Conservation (phyloP, 2,329 filamentous ascomycete species). For the Penicillium digitatum region DNA sequence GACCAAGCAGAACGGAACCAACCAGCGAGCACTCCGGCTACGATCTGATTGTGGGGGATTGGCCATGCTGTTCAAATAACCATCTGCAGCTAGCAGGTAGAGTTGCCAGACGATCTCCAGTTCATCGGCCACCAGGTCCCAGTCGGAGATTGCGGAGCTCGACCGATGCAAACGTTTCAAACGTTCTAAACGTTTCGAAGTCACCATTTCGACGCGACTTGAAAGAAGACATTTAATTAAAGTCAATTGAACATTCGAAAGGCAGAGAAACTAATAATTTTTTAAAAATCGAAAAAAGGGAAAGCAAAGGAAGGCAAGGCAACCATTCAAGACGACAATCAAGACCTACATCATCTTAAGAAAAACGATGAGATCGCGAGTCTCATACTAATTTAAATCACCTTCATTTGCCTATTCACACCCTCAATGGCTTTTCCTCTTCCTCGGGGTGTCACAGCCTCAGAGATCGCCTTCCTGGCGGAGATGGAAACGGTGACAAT, state of each 20-base stretch:
- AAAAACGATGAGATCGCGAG: not conserved
- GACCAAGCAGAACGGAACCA: constrained; percentile 34
- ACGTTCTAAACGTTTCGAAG: constrained; percentile 14
- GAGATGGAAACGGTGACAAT: constrained; percentile 97
- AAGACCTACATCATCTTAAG: not conserved
- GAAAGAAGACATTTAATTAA: not conserved
- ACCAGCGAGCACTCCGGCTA: constrained; percentile 36
- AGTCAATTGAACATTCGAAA: not conserved
- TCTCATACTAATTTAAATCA: not conserved
- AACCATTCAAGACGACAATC: not conserved
- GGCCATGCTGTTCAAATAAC: constrained; percentile 28
- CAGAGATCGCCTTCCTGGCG: constrained; percentile 89
- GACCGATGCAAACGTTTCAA: constrained; percentile 33
- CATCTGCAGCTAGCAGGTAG: not conserved
- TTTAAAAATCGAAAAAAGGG: not conserved
- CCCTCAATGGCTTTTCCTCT: constrained; percentile 57
- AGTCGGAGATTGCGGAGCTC: not conserved
- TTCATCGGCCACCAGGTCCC: not conserved
- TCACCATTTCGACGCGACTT: not conserved
- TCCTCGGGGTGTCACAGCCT: constrained; percentile 67
- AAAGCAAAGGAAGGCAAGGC: not conserved
- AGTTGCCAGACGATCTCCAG: not conserved
- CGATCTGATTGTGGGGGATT: constrained; percentile 30
- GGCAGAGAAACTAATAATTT: not conserved
- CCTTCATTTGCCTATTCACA: not conserved